Base-by-base conservation (phyloP, 1,284 basidiomycete species). In the Rhodotorula sp. region DNA sequence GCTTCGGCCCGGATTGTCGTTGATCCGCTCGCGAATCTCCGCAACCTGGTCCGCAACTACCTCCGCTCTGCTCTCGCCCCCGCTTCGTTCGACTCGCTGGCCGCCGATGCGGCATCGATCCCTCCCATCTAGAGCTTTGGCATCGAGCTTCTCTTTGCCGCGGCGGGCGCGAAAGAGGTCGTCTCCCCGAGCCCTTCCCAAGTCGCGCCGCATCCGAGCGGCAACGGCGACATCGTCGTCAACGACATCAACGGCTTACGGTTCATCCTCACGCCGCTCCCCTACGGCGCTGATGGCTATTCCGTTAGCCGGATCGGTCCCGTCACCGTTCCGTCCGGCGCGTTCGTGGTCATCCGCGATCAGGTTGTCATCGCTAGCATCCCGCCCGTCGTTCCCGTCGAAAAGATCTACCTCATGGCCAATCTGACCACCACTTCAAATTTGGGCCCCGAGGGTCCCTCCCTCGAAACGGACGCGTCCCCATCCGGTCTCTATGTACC, bases 131-230 rank as follows among this genome's bases (percentile, higher is more conserved):
- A 77, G 76, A 75, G 76, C 37, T 60, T 72, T 30, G 45, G 49
- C 24, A 67, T 78, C 66, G 72, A 75, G 44, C 67, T 78, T 24
- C 63, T 78, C 57, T 78, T 78, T n/a, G 72, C 76, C 12, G 22
- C 68, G 4, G 58, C 72, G 12, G 42, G 64, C 42, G 37, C 58
- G 0, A 17, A 30, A 18, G 72, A 76, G 33, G 64, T 77, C 22
- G 4, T 26, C 42, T n/a, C 54, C 14, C 62, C 69, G 8, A 48
- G 33, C 1, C 7, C 59, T 12, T 53, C 63, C 15, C 69, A 71
- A 45, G 62, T 71, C 29, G 6, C n/a, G 10, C 55, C 37, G 12
- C 42, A 55, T 30, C 20, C 30, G 5, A 22, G 22, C 33, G 64
- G 53, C 8, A 67, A 68, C 33, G 66, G 60, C 46, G 71, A 70